Percentiles rank a stretch among this genome's conserved stretches.
Conservation (phyloP, 2,329 filamentous ascomycete species). For the Talaromyces verruculosus region DNA sequence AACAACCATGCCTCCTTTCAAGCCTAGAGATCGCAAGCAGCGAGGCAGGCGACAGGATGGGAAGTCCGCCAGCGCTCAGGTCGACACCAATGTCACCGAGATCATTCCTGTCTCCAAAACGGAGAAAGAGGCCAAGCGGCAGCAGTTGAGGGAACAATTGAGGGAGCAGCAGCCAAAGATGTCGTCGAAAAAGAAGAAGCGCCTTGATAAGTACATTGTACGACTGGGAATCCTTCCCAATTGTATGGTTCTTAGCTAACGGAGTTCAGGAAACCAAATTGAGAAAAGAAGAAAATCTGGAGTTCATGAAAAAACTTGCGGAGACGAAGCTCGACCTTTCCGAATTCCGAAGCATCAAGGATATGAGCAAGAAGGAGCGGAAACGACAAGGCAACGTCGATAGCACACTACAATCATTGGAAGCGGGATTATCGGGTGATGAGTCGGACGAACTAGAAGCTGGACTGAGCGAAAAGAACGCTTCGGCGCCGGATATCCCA, state of each 20-base stretch:
- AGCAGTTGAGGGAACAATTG: slow-evolving; percentile 55
- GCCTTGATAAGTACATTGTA: slow-evolving; percentile 68
- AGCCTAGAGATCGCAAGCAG: slow-evolving; percentile 60
- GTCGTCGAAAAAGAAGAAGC: slow-evolving; percentile 65
- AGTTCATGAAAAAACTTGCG: slow-evolving; percentile 79
- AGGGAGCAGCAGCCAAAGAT: slow-evolving; percentile 56
- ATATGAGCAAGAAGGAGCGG: slow-evolving; percentile 61
- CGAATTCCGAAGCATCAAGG: slow-evolving; percentile 73
- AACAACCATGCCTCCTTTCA: slow-evolving; percentile 48
- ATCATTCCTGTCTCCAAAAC: slow-evolving; percentile 49
- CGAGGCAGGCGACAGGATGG: slow-evolving; percentile 43
- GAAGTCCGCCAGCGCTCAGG: slow-evolving; percentile 25
- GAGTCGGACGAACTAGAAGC: slow-evolving; percentile 33
- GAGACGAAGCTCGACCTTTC: slow-evolving; percentile 77
- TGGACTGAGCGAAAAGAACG: slow-evolving; percentile 23
- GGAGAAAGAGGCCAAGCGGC: slow-evolving; percentile 55
- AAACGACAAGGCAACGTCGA: slow-evolving; percentile 32
- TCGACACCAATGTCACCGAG: slow-evolving; percentile 51
- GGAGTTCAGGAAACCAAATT: slow-evolving; percentile 73
- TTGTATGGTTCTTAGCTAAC: background rate
- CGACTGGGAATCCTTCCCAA: slow-evolving; percentile 23
- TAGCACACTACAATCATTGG: slow-evolving; percentile 58
- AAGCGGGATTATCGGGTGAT: slow-evolving; percentile 36
- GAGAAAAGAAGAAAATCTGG: slow-evolving; percentile 87
- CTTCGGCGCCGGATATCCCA: slow-evolving; percentile 36